These are phyloP conservation scores for Orychophragmus violaceus DNA, from an alignment of 345 rosid genomes.

Conservation along the genomic window DNA sequence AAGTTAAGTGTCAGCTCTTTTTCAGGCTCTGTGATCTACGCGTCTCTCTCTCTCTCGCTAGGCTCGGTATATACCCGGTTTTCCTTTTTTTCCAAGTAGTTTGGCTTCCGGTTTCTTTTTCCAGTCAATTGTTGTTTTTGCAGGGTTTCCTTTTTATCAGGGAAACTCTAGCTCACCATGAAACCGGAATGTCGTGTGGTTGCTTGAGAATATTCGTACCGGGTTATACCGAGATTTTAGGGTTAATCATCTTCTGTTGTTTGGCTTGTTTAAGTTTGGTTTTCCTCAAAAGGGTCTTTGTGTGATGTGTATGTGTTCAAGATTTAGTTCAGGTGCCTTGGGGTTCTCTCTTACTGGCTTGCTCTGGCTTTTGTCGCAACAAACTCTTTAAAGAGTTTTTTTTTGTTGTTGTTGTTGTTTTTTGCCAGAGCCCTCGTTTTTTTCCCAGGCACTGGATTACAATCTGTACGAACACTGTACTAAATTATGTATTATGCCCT, in stretches of 20 bases:
- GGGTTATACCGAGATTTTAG: constrained; percentile 36
- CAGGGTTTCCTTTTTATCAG: constrained; percentile 31
- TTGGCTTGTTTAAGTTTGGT: constrained; percentile 1
- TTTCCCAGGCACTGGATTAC: constrained; percentile 10
- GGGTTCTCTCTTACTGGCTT: constrained; percentile 13
- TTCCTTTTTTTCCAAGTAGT: constrained; percentile 24
- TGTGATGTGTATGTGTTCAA: constrained; percentile 15
- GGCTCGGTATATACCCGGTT: constrained; percentile 24
- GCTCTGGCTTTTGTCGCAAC: constrained; percentile 30
- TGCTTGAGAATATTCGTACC: constrained; percentile 46
- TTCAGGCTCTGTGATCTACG: constrained; percentile 27
- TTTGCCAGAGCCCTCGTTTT: constrained; percentile 24
- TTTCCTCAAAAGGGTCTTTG: constrained; percentile 22
- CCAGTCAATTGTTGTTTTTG: constrained; percentile 51
- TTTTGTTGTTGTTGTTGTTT: constrained; percentile 7
- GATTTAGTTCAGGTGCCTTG: constrained; percentile 15
- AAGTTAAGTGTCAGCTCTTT: constrained; percentile 32
- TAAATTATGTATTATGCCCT: constrained; percentile 15
- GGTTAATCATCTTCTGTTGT: constrained; percentile 21
- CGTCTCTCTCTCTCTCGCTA: not conserved
- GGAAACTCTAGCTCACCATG: constrained; percentile 41
- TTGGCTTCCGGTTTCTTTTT: constrained; percentile 44
- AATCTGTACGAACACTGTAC: constrained; percentile 9
- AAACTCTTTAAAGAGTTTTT: constrained; percentile 29
- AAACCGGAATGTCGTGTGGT: constrained; percentile 33